Conservation (phyloP, 352 stramenopile species). For the Pythium rishiriense region DNA sequence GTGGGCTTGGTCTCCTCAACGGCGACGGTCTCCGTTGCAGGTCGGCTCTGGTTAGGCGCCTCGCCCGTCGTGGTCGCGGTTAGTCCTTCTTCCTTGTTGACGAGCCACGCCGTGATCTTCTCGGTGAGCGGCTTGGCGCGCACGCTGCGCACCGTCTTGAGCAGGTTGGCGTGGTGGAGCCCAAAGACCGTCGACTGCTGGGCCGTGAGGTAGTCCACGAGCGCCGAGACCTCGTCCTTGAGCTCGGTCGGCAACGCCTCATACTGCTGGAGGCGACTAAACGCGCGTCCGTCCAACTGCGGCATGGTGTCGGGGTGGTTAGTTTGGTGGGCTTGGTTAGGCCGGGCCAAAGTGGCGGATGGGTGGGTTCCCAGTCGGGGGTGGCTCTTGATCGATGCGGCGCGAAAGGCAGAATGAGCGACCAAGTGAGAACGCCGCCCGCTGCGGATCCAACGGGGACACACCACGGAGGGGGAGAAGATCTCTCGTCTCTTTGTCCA, state of each 20-base stretch:
- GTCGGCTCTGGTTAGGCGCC: background rate
- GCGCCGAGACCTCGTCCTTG: constrained; percentile 18
- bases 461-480: background rate
- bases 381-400: background rate
- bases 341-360: background rate
- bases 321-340: constrained; percentile 2
- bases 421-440: background rate
- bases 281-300: constrained; percentile 25
- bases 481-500: background rate
- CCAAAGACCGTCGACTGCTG: constrained; percentile 34
- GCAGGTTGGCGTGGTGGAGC: constrained; percentile 34
- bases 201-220: constrained; percentile 40
- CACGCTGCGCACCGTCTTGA: constrained; percentile 45
- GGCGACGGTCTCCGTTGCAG: background rate
- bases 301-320: constrained; percentile 5
- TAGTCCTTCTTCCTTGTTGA: background rate
- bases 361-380: background rate
- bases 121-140: constrained; percentile 34
- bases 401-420: constrained; percentile 9
- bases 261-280: constrained; percentile 27
- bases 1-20: background rate
- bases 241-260: constrained; percentile 11
- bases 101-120: constrained; percentile 13
- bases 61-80: too few relatives aligned
- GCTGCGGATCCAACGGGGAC: background rate